Conservation (phyloP, 2,329 filamentous ascomycete genomes). For the Botryotinia globosa region DNA sequence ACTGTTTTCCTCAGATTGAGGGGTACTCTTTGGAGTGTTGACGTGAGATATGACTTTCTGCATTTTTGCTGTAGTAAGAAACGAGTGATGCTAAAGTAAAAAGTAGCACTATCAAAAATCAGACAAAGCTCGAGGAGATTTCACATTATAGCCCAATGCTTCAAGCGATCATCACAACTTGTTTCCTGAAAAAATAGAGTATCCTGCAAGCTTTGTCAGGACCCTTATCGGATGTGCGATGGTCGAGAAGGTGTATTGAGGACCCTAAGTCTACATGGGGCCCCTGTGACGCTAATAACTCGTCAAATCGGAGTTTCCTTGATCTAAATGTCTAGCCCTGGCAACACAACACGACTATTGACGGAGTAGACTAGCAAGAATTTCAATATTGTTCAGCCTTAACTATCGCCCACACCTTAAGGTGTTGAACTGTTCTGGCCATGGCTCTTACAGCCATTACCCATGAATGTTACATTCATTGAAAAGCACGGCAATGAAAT, state of each 20-base stretch:
- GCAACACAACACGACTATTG: slow-evolving; percentile 17
- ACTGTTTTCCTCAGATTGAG: slow-evolving; percentile 19
- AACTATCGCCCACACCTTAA: not conserved
- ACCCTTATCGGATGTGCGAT: not conserved
- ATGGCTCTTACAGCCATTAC: not conserved
- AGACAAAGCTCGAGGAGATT: slow-evolving; percentile 8
- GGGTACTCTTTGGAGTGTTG: slow-evolving; percentile 6
- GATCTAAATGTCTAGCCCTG: slow-evolving; percentile 13
- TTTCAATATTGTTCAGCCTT: slow-evolving; percentile 15
- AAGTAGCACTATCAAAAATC: slow-evolving; percentile 3
- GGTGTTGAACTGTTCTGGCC: not conserved
- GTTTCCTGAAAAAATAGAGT: slow-evolving; percentile 15
- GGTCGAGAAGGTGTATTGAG: slow-evolving; percentile 15
- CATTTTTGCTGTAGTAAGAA: slow-evolving; percentile 13
- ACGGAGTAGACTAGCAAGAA: slow-evolving; percentile 2
- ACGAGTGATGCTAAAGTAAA: slow-evolving; percentile 10
- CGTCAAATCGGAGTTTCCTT: slow-evolving; percentile 9
- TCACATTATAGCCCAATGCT: slow-evolving; percentile 20
- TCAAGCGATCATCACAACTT: slow-evolving; percentile 9
- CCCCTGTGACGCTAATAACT: slow-evolving; percentile 9
- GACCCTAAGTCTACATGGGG: slow-evolving; percentile 15
- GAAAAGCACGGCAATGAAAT: not conserved
- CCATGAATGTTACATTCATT: slow-evolving; percentile 9
- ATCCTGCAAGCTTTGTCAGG: slow-evolving; percentile 10
- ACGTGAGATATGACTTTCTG: slow-evolving; percentile 10